Evolutionary conservation across 2,329 filamentous ascomycete species (phyloP), one percentile per base, ranked within the genome.

Genomic region (Endothia cerciana): DNA sequence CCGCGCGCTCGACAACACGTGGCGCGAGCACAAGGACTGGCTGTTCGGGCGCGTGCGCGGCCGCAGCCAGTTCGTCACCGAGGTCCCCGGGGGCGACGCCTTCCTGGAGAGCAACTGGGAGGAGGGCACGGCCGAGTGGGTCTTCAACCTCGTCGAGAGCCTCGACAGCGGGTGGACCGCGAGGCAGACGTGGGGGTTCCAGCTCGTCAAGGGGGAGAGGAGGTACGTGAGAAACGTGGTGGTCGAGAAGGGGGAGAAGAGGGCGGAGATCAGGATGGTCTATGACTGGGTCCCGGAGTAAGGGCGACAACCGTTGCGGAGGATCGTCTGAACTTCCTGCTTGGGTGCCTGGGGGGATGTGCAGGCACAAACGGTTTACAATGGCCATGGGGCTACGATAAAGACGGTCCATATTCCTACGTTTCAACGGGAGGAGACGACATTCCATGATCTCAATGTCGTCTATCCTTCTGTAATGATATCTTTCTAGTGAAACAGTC

Each of bases 11-110:
- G 85, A 88, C 79, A 73, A 77, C 75, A 71, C 71, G 63, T 76
- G 71, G 71, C 88, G 90, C 71, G 84, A 86, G 69, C 91, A 94
- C 81, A 80, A 80, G 30, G 93, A 97, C 81, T 89, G 88, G 82
- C 85, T 97, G 70, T 97, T 96, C 76, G 93, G 93, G 66, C 80
- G 79, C 64, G 84, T 95, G 69, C 80, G 81, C 61, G 91, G 90
- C 65, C 83, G 82, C 67, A 86, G 83, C 53, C 78, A 81, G 56
- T 88, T 78, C 25, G 30, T 40, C 51, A 80, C 77, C 22, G 82
- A 84, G 22, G 76, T 87, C 45, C 62, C 60, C 56, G 45, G 49
- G 17, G 75, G 80, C n/a, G 86, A 89, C 72, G 85, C 81, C 4
- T 86, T 79, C 65, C 80, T 89, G 63, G 82, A 81, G 69, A 77